Evolutionary conservation across 2,329 filamentous ascomycete species (phyloP).

Genomic region (Ophiostoma triangulosporum): DNA sequence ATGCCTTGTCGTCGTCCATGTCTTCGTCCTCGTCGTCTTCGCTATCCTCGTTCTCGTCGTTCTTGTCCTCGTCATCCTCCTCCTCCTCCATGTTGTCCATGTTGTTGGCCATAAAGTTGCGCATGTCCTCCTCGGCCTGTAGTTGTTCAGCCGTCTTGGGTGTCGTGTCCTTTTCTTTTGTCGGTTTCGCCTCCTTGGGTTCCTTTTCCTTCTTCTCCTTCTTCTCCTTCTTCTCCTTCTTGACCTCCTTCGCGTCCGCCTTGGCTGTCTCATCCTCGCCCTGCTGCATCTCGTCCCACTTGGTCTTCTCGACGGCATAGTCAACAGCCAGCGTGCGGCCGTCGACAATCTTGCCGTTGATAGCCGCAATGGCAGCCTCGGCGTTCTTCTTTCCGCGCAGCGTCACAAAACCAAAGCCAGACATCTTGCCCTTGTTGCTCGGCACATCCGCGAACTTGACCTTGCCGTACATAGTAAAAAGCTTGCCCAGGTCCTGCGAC

Average conservation of each 20-base stretch:
- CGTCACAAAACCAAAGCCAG: slow-evolving; percentile 88
- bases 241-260: slow-evolving; percentile 23
- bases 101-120: slow-evolving; percentile 45
- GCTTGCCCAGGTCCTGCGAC: slow-evolving; percentile 59
- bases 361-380: slow-evolving; percentile 66
- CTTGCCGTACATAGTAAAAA: slow-evolving; percentile 84
- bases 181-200: slow-evolving; percentile 12
- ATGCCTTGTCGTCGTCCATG: slow-evolving; percentile 28
- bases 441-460: slow-evolving; percentile 80
- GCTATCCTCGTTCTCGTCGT: slow-evolving; percentile 34
- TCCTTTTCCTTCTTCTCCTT: slow-evolving; percentile 19
- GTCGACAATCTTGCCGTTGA: slow-evolving; percentile 86
- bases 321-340: slow-evolving; percentile 84
- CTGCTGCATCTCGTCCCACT: slow-evolving; percentile 57
- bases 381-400: slow-evolving; percentile 82
- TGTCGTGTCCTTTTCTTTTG: slow-evolving; percentile 11
- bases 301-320: slow-evolving; percentile 86
- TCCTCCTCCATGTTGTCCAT: slow-evolving; percentile 41
- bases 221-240: slow-evolving; percentile 16
- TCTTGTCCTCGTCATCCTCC: slow-evolving; percentile 30
- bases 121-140: slow-evolving; percentile 27
- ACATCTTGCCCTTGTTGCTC: slow-evolving; percentile 58
- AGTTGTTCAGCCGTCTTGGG: slow-evolving; percentile 19
- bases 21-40: slow-evolving; percentile 30
- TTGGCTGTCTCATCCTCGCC: slow-evolving; percentile 18